Evolutionary conservation across 768 basidiomycete genomes (phyloP), one percentile per base, ranked within the genome.

Genomic region (Agaricus sinodeliciosus): DNA sequence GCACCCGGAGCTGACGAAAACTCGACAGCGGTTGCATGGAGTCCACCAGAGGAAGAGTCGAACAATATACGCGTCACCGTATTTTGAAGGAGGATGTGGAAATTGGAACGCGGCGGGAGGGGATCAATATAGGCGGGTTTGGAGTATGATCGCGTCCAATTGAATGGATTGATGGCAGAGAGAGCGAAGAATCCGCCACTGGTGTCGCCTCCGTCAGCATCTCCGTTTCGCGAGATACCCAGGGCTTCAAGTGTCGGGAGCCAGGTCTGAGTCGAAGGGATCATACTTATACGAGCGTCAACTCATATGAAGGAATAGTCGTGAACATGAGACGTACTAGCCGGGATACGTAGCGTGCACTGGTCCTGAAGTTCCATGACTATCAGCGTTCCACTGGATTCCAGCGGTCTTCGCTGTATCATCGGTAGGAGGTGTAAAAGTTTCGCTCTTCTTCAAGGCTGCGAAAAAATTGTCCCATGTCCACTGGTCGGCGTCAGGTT

Each of bases 101-200:
- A 74, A 60, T 87, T 87, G 19, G 73, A 52, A 41, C 84, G 77
- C 18, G 80, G 75, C 0, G 83, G 79, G 1, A 85, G 71, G 3
- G 79, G 72, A 64, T 86, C 85, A 66, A 85, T 79, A 70, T 83
- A 85, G 0, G 77, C 84, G 0, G 80, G 75, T 57, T 78, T 76
- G 34, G 84, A 72, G 68, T 87, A 85, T 3, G 82, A 84, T 41
- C 85, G 78, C 8, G 82, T 84, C 74, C 79, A 81, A 66, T 84
- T 85, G 18, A 69, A 51, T 0, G 81, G 78, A 66, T 87, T 86
- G 63, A 87, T 80, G 8, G 78, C 69, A 7, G 76, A 76, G 4
- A 80, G 71, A 1, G 81, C 74, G 63, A 86, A 73, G 61, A 78
- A 79, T 3, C 71, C 69, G 51, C 82, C 79, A 62, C 73, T 67